Conservation (phyloP, 108 stramenopile genomes). For the Chaetoceros tenuissimus region DNA sequence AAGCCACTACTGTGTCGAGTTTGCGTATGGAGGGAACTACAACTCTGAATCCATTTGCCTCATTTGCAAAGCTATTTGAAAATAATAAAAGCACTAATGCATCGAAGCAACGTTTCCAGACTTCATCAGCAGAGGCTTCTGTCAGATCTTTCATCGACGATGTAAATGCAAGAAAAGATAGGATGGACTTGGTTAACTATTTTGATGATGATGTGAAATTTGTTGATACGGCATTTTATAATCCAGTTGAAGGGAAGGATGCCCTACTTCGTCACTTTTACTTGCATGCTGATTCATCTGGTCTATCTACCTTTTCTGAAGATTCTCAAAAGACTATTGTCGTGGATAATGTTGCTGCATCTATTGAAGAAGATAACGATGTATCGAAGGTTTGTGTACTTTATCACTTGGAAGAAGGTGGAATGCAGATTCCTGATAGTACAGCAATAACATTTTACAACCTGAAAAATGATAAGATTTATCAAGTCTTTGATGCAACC, state of each 20-base stretch:
- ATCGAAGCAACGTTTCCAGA: too few species aligned
- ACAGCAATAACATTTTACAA: conserved; percentile 20
- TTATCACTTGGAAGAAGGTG: conserved; percentile 21
- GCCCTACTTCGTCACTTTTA: conserved; percentile 13
- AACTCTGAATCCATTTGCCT: not conserved
- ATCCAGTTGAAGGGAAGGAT: conserved; percentile 19
- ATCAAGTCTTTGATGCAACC: conserved; percentile 19
- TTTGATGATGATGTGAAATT: conserved; percentile 16
- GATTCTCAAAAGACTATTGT: not conserved
- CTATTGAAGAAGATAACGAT: not conserved
- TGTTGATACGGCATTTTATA: conserved; percentile 21
- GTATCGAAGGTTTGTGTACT: conserved; percentile 22
- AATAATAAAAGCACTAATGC: too few species aligned
- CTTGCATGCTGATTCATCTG: conserved; percentile 15
- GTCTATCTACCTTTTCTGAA: conserved; percentile 13
- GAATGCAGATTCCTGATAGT: not conserved
- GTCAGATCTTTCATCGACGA: conserved; percentile 18
- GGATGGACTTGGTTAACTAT: conserved; percentile 6
- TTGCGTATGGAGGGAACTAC: not conserved
- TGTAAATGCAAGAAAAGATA: conserved; percentile 12
- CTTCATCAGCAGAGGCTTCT: too few species aligned
- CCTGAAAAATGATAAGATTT: conserved; percentile 12
- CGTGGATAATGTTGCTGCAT: not conserved
- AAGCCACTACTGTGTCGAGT: not conserved
- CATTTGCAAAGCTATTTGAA: not conserved